Evolutionary conservation across 192 early-diverging fungal species (phyloP).

Genomic region (Podila epicladia): DNA sequence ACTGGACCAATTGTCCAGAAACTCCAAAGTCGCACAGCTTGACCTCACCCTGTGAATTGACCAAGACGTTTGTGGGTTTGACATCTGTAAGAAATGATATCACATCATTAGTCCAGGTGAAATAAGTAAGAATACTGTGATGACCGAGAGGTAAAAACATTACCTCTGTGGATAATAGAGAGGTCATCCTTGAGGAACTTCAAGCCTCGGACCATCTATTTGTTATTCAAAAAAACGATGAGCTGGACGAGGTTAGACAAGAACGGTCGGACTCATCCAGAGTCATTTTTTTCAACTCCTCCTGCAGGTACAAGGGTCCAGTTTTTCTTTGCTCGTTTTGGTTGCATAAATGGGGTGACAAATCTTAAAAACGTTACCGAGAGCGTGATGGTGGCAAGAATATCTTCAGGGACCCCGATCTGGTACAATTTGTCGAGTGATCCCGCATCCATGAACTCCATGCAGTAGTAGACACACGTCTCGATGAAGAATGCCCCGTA

Average conservation of each 20-base stretch:
- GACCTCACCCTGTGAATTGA: constrained; percentile 87
- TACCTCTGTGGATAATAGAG: constrained; percentile 88
- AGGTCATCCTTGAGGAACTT: constrained; percentile 89
- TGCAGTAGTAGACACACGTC: constrained; percentile 96
- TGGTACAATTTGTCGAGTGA: constrained; percentile 89
- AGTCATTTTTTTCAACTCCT: background rate
- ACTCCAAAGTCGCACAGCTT: constrained; percentile 99
- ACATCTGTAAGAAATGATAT: constrained; percentile 68
- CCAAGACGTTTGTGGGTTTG: constrained; percentile 94
- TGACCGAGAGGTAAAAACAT: background rate
- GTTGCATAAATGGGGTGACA: background rate
- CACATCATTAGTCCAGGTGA: background rate
- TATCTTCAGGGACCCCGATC: constrained; percentile 82
- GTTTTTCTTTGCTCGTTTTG: background rate
- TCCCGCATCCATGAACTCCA: constrained; percentile 99
- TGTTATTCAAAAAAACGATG: constrained; percentile 1
- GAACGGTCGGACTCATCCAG: background rate
- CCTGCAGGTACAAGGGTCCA: background rate
- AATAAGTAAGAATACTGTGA: background rate
- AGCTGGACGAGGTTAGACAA: background rate
- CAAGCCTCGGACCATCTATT: constrained; percentile 82
- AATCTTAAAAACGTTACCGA: constrained; percentile 59
- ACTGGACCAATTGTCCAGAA: constrained; percentile 87
- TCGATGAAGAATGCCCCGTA: constrained; percentile 98
- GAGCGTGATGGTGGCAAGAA: constrained; percentile 78